These are phyloP conservation scores for Atalantia buxifolia DNA, from an alignment of 345 rosid species.

Conservation along the genomic window DNA sequence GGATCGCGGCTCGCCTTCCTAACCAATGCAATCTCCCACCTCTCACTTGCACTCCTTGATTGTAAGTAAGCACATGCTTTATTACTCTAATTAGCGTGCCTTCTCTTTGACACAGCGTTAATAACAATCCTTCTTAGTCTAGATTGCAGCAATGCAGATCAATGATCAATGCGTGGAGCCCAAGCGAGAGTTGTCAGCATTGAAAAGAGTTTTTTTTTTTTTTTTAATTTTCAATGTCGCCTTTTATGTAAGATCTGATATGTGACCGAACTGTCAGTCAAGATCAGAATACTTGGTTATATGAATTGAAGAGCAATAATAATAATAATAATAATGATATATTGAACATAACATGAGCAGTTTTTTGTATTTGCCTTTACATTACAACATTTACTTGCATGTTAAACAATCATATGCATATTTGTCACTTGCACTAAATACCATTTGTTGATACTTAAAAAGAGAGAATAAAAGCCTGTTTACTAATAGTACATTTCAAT, in stretches of 20 bases:
- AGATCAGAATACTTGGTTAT: neutral
- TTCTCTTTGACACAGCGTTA: neutral
- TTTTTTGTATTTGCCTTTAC: neutral
- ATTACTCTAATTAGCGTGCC: neutral
- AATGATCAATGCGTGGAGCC: neutral
- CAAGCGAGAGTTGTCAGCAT: neutral
- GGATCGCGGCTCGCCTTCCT: constrained; percentile 73
- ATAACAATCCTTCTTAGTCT: neutral
- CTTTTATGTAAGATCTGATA: neutral
- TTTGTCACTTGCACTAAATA: too few relatives aligned
- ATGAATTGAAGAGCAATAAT: neutral
- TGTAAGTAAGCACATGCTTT: neutral
- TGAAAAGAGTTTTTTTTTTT: neutral
- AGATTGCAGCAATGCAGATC: neutral
- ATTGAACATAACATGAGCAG: neutral
- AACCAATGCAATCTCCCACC: constrained; percentile 63
- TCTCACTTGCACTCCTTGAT: constrained; percentile 45
- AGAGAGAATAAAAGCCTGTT: too few relatives aligned
- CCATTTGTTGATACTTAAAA: too few relatives aligned
- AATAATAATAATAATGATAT: too few relatives aligned
- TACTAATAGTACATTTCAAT: too few relatives aligned
- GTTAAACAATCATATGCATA: too few relatives aligned
- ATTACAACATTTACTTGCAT: neutral
- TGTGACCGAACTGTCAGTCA: neutral
- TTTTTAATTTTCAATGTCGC: neutral